Base-by-base conservation (phyloP, 2,329 filamentous ascomycete species). In the Magnaporthiopsis poae region DNA sequence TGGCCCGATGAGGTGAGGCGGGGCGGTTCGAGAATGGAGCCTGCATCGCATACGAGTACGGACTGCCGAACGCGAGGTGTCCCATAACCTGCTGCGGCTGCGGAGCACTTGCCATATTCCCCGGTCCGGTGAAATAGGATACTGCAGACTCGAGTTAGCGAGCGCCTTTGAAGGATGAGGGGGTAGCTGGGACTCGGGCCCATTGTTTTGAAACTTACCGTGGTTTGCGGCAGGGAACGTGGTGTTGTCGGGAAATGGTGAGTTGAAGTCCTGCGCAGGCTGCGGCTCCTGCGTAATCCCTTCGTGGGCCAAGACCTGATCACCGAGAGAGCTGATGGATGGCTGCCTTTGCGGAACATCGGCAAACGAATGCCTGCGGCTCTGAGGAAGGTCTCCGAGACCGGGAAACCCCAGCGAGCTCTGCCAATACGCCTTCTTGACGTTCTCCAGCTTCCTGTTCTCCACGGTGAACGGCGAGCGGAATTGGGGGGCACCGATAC, bases 291-390 rank as follows among this genome's bases (percentile, higher is more conserved):
- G 76, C 21, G 76, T 73, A 2, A 76, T 76, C 12, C 76, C 74
- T 25, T 87, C 84, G 29, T 85, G 77, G 12, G 79, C 72, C 4
- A 80, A 75, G 59, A 78, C 76, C 63, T 80, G 75, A 71, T 88
- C 86, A 63, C 80, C 81, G 65, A 86, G 78, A 35, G 86, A 88
- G 71, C 84, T 84, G 69, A 88, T 84, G 2, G 86, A 88, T 2
- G 81, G 84, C 70, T 89, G 86, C 18, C 87, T 82, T 33, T 85
- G 87, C 35, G 84, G 65, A 72, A 88, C 82, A 71, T 88, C 88
- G 65, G 87, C 91, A 73, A 95, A 91, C 1, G 91, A 94, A 75
- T 94, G 91, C 35, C 91, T 86, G 68, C 91, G 85, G 71, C 90
- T 92, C 72, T 92, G 89, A 15, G 88, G 86, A 36, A 86, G 80